Base-by-base conservation (phyloP, 129 eudicot species). In the Pseudognaphalium luteoalbum region DNA sequence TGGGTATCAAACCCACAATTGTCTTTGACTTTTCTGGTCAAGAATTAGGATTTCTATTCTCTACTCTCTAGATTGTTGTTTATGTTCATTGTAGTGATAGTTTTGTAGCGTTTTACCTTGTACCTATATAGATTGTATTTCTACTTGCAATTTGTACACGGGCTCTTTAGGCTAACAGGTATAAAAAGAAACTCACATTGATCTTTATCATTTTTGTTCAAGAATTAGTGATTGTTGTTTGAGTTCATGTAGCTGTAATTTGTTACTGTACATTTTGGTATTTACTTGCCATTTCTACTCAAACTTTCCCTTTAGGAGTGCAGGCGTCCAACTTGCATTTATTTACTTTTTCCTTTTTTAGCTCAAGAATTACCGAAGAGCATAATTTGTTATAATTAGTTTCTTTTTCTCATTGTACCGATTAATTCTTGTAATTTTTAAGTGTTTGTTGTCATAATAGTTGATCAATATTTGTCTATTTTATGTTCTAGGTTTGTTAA, bases 241-340 rank as follows among this genome's bases (percentile, higher is more conserved):
- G 54, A 14, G 17, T 41, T 41, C 15, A 41, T 41, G 4, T 9
- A 41, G 14, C 3, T 41, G 47, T 41, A 9, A 9, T 41, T 41
- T 41, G 47, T 39, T 39, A 39, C 42, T 37, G 42, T 37, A 37
- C 11, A 7, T 42, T 11, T 42, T 57, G 19, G 21, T 28, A 32
- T 28, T 73, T 41, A 74, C 42, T 74, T 74, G 60, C 58, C 61
- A 25, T 41, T 37, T 59, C 5, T 66, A 29, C 72, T 75, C 64
- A 5, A 14, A 34, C 39, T 66, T 22, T 67, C 57, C 25, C 66
- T 65, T 65, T 63, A 75, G 72, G 73, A 20, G 21, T 8, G 21
- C 47, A 9, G 4, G 11, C 12, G 56, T 19, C 8, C 1, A 73
- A 73, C 25, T 37, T 61, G 5, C 35, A 21, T 57, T 0, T 57